Conservation (phyloP, 2,329 filamentous ascomycete species). For the Magnaporthales sp. region DNA sequence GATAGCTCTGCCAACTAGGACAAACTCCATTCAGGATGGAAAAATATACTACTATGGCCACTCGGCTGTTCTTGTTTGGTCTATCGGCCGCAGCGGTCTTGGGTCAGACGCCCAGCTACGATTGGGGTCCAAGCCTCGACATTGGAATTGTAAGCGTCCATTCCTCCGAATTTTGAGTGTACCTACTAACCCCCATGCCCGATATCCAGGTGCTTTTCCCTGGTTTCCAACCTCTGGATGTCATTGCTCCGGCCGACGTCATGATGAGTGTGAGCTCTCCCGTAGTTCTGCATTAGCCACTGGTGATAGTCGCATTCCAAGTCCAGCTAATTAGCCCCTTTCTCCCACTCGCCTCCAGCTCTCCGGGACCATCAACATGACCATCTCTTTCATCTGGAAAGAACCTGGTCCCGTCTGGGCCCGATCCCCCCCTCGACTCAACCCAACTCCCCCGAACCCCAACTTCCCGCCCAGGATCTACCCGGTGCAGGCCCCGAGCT, state of each 20-base stretch:
- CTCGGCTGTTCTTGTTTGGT: neutral
- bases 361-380: slow-evolving; percentile 13
- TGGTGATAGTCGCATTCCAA: neutral
- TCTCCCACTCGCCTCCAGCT: slow-evolving; percentile 3
- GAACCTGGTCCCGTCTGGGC: slow-evolving; percentile 14
- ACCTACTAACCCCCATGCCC: neutral
- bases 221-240: slow-evolving; percentile 3
- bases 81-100: neutral
- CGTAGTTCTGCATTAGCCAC: neutral
- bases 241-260: neutral
- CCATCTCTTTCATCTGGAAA: slow-evolving; percentile 17
- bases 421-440: neutral
- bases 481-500: slow-evolving; percentile 7
- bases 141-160: neutral
- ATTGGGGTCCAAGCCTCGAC: neutral
- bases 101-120: neutral
- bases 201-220: neutral
- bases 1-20: too few species aligned
- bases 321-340: neutral
- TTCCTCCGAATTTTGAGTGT: neutral
- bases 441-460: slow-evolving; percentile 3
- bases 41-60: neutral
- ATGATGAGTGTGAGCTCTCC: slow-evolving; percentile 3
- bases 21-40: neutral
- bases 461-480: neutral